A percentile compares a stretch with the other conserved stretches of the same genome.
phyloP scores from a whole-genome alignment of 192 early-diverging fungal genomes.

The Coemansia sp. region DNA sequence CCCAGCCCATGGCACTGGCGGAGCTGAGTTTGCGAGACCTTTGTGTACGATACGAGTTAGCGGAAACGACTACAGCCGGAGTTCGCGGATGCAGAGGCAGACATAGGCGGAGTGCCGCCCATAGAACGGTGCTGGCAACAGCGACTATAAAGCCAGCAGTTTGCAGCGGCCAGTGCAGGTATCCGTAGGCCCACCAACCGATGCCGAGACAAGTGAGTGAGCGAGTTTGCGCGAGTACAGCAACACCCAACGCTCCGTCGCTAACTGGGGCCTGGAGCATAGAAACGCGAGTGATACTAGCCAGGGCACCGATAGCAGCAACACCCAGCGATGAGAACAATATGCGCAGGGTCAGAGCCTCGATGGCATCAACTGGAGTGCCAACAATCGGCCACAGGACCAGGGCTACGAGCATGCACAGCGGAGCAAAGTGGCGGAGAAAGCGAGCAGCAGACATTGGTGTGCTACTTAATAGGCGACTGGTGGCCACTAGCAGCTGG shows the following conservation, averaged over 20 bases:
- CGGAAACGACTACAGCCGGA: not conserved
- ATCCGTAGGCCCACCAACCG: constrained; percentile 48
- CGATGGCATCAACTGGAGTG: constrained; percentile 17
- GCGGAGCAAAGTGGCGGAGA: constrained; percentile 32
- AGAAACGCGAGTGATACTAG: constrained; percentile 9
- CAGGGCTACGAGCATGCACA: constrained; percentile 30
- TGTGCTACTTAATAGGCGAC: constrained; percentile 4
- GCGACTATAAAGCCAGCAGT: constrained; percentile 19
- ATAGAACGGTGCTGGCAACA: not conserved
- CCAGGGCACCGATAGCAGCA: constrained; percentile 20
- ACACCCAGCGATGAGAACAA: constrained; percentile 17
- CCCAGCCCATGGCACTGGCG: not conserved
- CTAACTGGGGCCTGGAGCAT: constrained; percentile 15
- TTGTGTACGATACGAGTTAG: not conserved
- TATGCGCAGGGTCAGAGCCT: constrained; percentile 3
- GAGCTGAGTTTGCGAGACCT: constrained; percentile 8
- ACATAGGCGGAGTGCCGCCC: not conserved
- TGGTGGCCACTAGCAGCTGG: constrained; percentile 7
- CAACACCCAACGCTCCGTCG: constrained; percentile 33
- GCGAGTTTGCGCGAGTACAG: constrained; percentile 12
- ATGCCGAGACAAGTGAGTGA: constrained; percentile 26
- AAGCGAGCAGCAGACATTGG: constrained; percentile 19
- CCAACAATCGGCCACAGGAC: constrained; percentile 40
- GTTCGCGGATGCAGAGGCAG: not conserved
- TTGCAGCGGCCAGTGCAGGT: constrained; percentile 15